Conservation (phyloP, 2,329 filamentous ascomycete genomes). For the Conoideocrella luteorostrata region DNA sequence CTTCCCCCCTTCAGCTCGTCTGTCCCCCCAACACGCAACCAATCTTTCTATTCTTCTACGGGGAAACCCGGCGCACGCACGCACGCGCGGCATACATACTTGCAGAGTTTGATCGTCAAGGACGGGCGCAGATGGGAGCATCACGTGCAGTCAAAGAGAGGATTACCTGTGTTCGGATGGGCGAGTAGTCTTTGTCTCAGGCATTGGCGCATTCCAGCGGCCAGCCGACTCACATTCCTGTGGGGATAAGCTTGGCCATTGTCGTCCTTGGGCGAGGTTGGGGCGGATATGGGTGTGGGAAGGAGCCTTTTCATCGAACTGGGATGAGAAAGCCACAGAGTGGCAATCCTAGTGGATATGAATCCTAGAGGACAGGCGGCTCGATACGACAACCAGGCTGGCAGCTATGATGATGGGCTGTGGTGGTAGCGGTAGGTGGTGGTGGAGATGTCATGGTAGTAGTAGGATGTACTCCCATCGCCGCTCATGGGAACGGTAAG, state of each 20-base stretch:
- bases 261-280: conserved; percentile 28
- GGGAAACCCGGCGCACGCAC: conserved; percentile 6
- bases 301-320: conserved; percentile 3
- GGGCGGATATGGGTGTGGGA: conserved; percentile 10
- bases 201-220: conserved; percentile 26
- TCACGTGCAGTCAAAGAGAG: conserved; percentile 18
- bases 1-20: background rate
- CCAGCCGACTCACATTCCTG: conserved; percentile 22
- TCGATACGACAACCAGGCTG: background rate
- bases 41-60: conserved; percentile 6
- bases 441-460: background rate
- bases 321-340: conserved; percentile 7
- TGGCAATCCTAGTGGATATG: conserved; percentile 7
- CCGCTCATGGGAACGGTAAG: background rate
- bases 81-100: conserved; percentile 9
- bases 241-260: conserved; percentile 20
- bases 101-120: conserved; percentile 12
- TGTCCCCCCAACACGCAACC: background rate
- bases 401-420: too few species aligned
- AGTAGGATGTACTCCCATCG: too few species aligned
- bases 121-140: conserved; percentile 10
- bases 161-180: conserved; percentile 18
- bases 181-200: conserved; percentile 32
- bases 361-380: background rate
- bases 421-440: background rate